phyloP scores from a whole-genome alignment of 2,329 filamentous ascomycete species.

The Thyridium curvatum region DNA sequence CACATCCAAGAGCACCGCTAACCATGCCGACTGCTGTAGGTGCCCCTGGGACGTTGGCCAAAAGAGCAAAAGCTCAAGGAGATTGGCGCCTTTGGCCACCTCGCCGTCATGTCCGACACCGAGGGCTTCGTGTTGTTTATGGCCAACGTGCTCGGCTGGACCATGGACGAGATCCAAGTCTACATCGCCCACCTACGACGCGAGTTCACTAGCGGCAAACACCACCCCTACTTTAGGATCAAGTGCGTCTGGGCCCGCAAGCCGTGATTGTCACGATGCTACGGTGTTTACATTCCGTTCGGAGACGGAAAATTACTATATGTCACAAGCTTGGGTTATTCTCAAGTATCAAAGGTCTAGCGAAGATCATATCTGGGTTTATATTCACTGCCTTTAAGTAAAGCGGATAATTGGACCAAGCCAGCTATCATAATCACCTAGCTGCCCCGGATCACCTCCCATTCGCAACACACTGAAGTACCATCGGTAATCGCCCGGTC shows the following conservation, averaged over 20 bases:
- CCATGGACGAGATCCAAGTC: neutral
- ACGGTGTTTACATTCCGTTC: no score
- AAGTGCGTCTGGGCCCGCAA: slow-evolving; percentile 8
- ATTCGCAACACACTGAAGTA: slow-evolving; percentile 10
- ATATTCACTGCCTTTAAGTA: neutral
- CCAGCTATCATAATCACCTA: slow-evolving; percentile 17
- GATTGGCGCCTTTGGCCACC: slow-evolving; percentile 10
- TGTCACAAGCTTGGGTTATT: no score
- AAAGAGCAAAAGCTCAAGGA: slow-evolving; percentile 18
- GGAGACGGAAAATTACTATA: no score
- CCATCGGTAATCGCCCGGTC: slow-evolving; percentile 11
- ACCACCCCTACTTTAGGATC: slow-evolving; percentile 6
- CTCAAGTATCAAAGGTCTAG: no score
- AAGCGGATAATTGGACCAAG: slow-evolving; percentile 28
- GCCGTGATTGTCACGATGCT: no score
- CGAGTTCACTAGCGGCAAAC: slow-evolving; percentile 2
- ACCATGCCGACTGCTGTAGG: no score
- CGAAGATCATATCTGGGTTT: no score
- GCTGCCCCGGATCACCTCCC: slow-evolving; percentile 9
- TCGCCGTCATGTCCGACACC: neutral
- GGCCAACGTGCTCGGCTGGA: neutral
- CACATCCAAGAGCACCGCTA: no score
- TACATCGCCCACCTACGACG: neutral
- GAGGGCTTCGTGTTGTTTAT: neutral
- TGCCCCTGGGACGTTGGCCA: slow-evolving; percentile 19